Base-by-base conservation (phyloP, 2,329 filamentous ascomycete species). In the Monosporascus cannonballus region DNA sequence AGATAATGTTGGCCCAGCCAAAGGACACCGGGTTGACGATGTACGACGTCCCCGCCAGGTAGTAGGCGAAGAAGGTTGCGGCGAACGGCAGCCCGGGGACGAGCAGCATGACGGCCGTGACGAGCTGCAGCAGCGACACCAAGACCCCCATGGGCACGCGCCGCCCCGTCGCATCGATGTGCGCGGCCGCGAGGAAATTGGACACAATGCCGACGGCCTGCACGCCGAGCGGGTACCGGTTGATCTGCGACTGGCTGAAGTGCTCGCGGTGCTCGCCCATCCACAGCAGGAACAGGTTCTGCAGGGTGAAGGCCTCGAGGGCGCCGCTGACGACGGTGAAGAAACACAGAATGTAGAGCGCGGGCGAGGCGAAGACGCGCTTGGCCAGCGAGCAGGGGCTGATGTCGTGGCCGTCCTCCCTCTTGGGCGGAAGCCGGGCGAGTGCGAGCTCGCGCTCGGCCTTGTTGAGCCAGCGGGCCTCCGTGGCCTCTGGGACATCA, bases 1-100 rank as follows among this genome's bases (percentile, higher is more conserved):
- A 64, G 7, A 66, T 60, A 45, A 54, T 58, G 47, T 64, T 59
- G 30, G 63, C 61, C 63, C 63, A 66, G 44, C 58, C 58, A 17
- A 59, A 54, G 27, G 59, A 56, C 25, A 60, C 51, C 4, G 58
- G 58, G 50, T 57, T 57, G 15, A 60, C 44, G n/a, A 56, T 57
- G 24, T 58, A 55, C 46, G 57, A 56, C 2, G 56, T 59, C 24
- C 56, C 58, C n/a, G 56, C 56, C 18, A 60, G 53, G 27, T 60
- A 60, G 48, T 52, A 60, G 4, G 58, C 56, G 44, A 60, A 59
- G 52, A 59, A 60, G 30, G 46, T 48, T 20, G 56, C 54, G 17
- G 52, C 52, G 44, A 56, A 57, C 11, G 52, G 48, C 7, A 60
- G 46, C 17, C 53, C 51, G 54, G 56, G 59, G 17, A 55, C 56